Evolutionary conservation across 2,329 filamentous ascomycete genomes (phyloP).

Genomic region (Tolypocladium pustulatum): DNA sequence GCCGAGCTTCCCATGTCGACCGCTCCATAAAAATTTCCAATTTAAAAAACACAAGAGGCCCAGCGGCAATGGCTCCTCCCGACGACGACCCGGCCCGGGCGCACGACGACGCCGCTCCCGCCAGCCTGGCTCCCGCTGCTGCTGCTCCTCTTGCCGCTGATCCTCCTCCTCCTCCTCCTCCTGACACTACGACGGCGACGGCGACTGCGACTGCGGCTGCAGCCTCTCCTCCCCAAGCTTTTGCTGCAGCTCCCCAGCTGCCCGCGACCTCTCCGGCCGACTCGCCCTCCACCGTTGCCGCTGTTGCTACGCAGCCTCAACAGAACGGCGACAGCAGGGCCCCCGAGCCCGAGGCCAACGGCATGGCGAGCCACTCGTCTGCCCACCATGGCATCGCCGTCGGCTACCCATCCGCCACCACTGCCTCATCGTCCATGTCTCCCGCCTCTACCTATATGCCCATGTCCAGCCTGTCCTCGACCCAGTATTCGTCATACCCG

Average conservation of each 20-base stretch:
- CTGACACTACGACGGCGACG: neutral
- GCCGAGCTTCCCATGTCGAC: conserved; percentile 13
- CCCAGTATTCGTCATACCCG: conserved; percentile 21
- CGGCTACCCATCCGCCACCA: conserved; percentile 13
- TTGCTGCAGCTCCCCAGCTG: neutral
- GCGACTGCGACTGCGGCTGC: neutral
- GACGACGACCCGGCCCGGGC: conserved; percentile 19
- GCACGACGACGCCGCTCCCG: conserved; percentile 17
- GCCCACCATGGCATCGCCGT: conserved; percentile 14
- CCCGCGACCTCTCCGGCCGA: conserved; percentile 1
- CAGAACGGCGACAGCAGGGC: conserved; percentile 22
- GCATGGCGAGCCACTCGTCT: conserved; percentile 21
- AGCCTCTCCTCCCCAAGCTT: neutral
- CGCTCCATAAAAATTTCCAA: conserved; percentile 27
- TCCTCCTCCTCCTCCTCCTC: conserved; percentile 6
- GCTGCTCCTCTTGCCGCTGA: conserved; percentile 10
- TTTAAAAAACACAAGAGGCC: conserved; percentile 14
- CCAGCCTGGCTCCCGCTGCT: conserved; percentile 11
- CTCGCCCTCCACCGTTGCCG: conserved; percentile 7
- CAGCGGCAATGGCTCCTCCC: conserved; percentile 9
- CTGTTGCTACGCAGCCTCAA: conserved; percentile 9
- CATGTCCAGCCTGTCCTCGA: conserved; percentile 10
- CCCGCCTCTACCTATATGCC: conserved; percentile 13
- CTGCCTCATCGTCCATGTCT: conserved; percentile 9
- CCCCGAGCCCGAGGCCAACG: conserved; percentile 15